Base-by-base conservation (phyloP, 202 grass and related monocot genomes). In the Sporobolus alterniflorus region DNA sequence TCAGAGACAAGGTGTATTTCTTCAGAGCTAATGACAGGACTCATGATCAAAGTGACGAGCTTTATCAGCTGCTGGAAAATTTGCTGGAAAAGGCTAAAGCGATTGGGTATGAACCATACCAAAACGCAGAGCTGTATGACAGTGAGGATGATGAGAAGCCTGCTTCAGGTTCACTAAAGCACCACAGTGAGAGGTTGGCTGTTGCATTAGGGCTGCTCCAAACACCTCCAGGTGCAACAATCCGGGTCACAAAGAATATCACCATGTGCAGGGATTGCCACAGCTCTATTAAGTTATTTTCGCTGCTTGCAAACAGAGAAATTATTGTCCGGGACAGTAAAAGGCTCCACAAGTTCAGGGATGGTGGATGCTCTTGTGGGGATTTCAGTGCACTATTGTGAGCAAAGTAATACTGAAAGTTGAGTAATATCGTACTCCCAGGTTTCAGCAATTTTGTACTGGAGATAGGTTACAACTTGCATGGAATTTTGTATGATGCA, bases 251-350 rank as follows among this genome's bases (percentile, higher is more conserved):
- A 6, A 94, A 97, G 76, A 97, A 94, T 41, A 97, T 97, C 40
- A 84, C 89, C 16, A 97, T 97, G 94, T 94, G 94, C 79, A 92
- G 88, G 76, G 91, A 97, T 63, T 97, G 94, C 76, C 94, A 97
- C 34, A 87, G 83, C 64, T 90, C 90, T 49, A 87, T 90, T 43
- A 97, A 97, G 66, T 84, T 83, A 40, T 86, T 97, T 59, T 92
- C 94, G 2, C 32, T 84, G 49, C 40, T 97, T 29, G 82, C 85
- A 43, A 91, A 97, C 57, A 92, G 85, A 92, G 94, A 94, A 52
- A 90, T 97, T 52, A 39, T 97, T 83, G 87, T 97, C 18, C 85
- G 85, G 42, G 94, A 97, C 41, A 94, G 91, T 61, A 97, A 90
- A 80, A 80, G 89, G 20, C 87, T 97, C 75, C 94, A 97, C 82